These are phyloP conservation scores for Colletotrichum cereale DNA, from an alignment of 2,329 filamentous ascomycete species.

Conservation along the genomic window DNA sequence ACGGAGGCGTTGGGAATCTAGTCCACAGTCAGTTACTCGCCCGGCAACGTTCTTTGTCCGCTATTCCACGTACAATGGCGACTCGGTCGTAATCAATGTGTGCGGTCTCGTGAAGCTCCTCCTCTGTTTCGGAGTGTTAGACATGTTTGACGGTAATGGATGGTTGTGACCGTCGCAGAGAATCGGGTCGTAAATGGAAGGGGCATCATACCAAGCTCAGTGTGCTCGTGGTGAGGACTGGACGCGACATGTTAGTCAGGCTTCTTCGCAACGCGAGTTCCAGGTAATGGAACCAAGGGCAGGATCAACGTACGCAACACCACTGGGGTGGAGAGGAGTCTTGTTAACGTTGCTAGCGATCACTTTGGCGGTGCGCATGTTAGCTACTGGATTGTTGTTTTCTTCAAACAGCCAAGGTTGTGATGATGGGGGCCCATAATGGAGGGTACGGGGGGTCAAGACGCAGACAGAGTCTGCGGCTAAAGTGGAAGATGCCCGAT, in stretches of 20 bases:
- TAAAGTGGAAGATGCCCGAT: conserved; percentile 14
- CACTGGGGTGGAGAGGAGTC: conserved; percentile 89
- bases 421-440: conserved; percentile 6
- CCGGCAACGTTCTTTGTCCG: background rate
- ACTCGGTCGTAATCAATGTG: conserved; percentile 99
- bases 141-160: background rate
- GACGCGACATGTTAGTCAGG: conserved; percentile 23
- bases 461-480: conserved; percentile 42
- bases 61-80: conserved; percentile 77
- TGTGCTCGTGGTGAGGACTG: conserved; percentile 89
- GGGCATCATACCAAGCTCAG: conserved; percentile 77
- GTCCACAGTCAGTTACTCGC: conserved; percentile 42
- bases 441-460: background rate
- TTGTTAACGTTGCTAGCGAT: conserved; percentile 81
- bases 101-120: conserved; percentile 93
- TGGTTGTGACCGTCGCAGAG: background rate
- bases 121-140: conserved; percentile 64
- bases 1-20: conserved; percentile 92
- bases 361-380: conserved; percentile 54
- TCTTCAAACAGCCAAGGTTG: background rate
- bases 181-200: conserved; percentile 15
- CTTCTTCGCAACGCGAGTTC: background rate
- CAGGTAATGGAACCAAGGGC: background rate
- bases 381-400: conserved; percentile 17
- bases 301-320: conserved; percentile 81